phyloP scores from a whole-genome alignment of 495 filamentous ascomycete genomes.

The Podospora anserina region DNA sequence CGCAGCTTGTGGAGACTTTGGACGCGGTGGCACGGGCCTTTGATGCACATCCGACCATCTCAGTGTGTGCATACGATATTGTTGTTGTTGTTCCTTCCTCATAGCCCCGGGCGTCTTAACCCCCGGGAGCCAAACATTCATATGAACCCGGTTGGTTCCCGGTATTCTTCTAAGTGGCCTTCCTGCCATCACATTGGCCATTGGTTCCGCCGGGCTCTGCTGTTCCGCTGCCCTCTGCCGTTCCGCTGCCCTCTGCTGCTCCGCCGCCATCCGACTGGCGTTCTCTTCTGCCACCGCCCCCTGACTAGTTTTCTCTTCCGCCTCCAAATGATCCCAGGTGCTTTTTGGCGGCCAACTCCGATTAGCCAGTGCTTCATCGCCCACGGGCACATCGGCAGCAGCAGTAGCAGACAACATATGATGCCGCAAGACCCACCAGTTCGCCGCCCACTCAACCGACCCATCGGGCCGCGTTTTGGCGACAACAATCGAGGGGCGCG shows the following conservation, averaged over 20 bases:
- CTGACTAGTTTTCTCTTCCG: not conserved
- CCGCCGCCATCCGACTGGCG: too few relatives aligned
- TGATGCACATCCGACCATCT: too few relatives aligned
- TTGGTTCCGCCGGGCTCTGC: not conserved
- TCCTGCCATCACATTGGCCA: too few relatives aligned
- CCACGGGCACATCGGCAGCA: not conserved
- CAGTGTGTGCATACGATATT: too few relatives aligned
- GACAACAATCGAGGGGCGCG: constrained; percentile 20
- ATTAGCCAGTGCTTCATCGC: not conserved
- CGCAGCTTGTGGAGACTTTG: too few relatives aligned
- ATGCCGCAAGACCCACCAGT: not conserved
- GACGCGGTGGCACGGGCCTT: too few relatives aligned
- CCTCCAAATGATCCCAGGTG: not conserved
- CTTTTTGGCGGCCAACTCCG: not conserved
- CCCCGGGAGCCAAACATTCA: too few relatives aligned
- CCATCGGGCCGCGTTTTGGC: constrained; percentile 8
- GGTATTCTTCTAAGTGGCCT: too few relatives aligned
- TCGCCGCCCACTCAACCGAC: not conserved
- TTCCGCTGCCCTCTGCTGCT: not conserved
- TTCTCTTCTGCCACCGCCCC: not conserved
- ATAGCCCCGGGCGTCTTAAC: too few relatives aligned
- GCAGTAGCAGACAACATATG: not conserved
- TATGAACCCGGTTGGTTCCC: too few relatives aligned
- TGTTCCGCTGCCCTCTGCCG: not conserved
- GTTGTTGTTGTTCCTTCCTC: too few relatives aligned